Base-by-base conservation (phyloP, 495 filamentous ascomycete species). In the Penicillium lividum region DNA sequence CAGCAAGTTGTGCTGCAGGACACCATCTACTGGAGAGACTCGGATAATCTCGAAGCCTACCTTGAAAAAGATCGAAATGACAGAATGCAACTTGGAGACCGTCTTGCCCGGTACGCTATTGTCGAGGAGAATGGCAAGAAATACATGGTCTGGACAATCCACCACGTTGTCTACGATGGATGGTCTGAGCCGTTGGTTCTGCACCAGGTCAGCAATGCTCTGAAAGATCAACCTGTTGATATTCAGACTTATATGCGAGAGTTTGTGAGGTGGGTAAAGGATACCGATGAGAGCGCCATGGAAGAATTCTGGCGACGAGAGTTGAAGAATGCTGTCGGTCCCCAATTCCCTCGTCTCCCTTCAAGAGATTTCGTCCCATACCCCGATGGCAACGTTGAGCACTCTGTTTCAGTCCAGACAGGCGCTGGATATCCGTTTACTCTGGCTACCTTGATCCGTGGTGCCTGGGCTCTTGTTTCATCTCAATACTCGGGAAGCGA, bases 91-190 rank as follows among this genome's bases (percentile, higher is more conserved):
- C 77, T 86, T 47, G 84, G 85, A 5, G 77, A 71, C 44, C 70
- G 74, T 5, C 71, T 89, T 11, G 77, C 82, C 16, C 76, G 81
- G 30, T 86, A 83, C 53, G 81, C 77, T 5, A 73, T 87, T 25
- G 63, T 87, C 9, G 66, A 33, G 18, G 65, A 55, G 5, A 67
- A 72, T 16, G 68, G 60, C 28, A 74, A 68, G 40, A 63, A 62
- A 15, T 74, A 81, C 57, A 82, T 88, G 60, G 75, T 87, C 6
- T 78, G 84, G 70, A 89, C 84, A 2, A 77, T 86, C 49, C 86
- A 89, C 57, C 87, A 91, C 54, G 82, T 82, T 2, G 63, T 90
- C 3, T 91, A 89, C 57, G 87, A 90, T 53, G 86, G 86, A 16
- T 89, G 85, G 84, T 85, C 80, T 7, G 78, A 85, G 68, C 75